Conservation (phyloP, 768 basidiomycete genomes). For the Pisolithus albus region DNA sequence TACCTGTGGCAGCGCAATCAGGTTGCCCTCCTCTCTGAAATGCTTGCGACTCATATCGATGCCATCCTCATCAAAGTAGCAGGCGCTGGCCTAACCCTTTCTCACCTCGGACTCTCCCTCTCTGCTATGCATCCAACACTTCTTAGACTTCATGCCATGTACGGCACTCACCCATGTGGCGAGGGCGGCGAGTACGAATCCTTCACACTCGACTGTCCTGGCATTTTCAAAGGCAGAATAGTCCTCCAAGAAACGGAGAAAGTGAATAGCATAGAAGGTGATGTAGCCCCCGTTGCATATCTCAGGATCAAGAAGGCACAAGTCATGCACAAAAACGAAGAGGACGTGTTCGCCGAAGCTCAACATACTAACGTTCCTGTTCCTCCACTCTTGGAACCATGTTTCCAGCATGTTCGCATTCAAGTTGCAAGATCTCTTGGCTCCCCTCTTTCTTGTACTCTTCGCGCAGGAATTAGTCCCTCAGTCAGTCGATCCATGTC, state of each 20-base stretch:
- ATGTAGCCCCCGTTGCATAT: slow-evolving; percentile 88
- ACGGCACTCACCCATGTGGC: slow-evolving; percentile 91
- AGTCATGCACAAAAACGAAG: slow-evolving; percentile 49
- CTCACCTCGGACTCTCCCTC: slow-evolving; percentile 76
- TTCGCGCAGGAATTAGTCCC: background rate
- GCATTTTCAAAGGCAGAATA: slow-evolving; percentile 77
- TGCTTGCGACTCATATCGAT: slow-evolving; percentile 74
- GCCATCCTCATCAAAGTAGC: slow-evolving; percentile 93
- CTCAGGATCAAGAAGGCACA: slow-evolving; percentile 67
- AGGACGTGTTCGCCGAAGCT: background rate
- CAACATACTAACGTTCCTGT: slow-evolving; percentile 20
- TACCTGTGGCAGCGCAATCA: slow-evolving; percentile 96
- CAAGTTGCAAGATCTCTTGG: slow-evolving; percentile 7
- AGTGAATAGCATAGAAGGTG: slow-evolving; percentile 72
- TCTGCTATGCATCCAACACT: slow-evolving; percentile 69
- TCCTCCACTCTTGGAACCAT: slow-evolving; percentile 45
- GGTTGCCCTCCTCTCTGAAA: slow-evolving; percentile 74
- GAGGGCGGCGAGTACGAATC: slow-evolving; percentile 99
- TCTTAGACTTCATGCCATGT: slow-evolving; percentile 63
- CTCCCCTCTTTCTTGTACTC: background rate
- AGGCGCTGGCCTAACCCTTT: slow-evolving; percentile 75
- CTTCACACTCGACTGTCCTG: slow-evolving; percentile 79
- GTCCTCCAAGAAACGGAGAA: slow-evolving; percentile 60
- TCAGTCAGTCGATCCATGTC: background rate
- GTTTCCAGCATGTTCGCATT: slow-evolving; percentile 12